Evolutionary conservation across 2,329 filamentous ascomycete genomes (phyloP).

Genomic region (Clarireedia homoeocarpa): DNA sequence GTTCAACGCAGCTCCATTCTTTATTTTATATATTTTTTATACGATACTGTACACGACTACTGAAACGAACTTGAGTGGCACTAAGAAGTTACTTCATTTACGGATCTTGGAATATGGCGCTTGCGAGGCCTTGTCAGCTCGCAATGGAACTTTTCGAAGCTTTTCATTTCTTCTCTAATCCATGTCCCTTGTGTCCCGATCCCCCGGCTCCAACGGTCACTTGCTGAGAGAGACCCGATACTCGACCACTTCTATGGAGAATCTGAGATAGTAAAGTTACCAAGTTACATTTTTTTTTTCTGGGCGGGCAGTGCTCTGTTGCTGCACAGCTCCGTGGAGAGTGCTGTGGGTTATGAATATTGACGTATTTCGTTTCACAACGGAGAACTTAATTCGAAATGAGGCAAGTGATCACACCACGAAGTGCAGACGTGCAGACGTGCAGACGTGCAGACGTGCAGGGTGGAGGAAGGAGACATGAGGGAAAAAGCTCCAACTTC

Average conservation of each 20-base stretch:
- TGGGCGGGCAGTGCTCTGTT: background rate
- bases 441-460: no score
- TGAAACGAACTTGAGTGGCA: background rate
- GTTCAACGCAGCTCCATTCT: background rate
- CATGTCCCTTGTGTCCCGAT: constrained; percentile 6
- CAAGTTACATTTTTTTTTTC: background rate
- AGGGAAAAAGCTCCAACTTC: no score
- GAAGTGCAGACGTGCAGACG: no score
- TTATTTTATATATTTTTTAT: background rate
- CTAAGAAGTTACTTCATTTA: constrained; percentile 6
- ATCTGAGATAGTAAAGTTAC: background rate
- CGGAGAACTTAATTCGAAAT: no score
- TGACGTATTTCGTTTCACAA: no score
- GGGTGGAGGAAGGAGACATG: no score
- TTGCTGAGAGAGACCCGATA: constrained; percentile 2
- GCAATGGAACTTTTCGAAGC: constrained; percentile 6
- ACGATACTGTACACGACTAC: background rate
- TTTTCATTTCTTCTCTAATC: constrained; percentile 11
- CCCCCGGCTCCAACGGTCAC: constrained; percentile 6
- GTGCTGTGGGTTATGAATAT: no score
- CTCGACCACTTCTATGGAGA: background rate
- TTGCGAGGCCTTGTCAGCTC: background rate
- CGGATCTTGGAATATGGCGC: background rate
- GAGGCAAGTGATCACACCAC: no score
- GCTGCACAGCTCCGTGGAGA: no score